phyloP scores from a whole-genome alignment of 192 early-diverging fungal species.

The Globomyces pollinis-pini region DNA sequence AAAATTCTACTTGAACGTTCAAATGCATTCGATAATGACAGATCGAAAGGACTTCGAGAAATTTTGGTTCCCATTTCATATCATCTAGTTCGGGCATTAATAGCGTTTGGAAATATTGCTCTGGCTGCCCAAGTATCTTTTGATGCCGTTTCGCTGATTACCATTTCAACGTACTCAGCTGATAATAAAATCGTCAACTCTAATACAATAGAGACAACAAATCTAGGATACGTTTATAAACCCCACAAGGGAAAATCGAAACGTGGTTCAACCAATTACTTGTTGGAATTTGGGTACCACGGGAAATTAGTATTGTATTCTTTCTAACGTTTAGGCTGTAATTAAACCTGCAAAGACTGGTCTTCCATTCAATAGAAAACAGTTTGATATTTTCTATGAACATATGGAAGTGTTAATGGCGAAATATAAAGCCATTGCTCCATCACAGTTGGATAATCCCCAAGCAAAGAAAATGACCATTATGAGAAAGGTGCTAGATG shows the following conservation, averaged over 20 bases:
- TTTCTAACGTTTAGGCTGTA: too few species aligned
- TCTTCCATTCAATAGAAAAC: slow-evolving; percentile 4
- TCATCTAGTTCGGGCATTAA: slow-evolving; percentile 15
- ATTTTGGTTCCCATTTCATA: slow-evolving; percentile 23
- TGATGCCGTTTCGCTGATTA: slow-evolving; percentile 12
- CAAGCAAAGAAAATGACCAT: background rate
- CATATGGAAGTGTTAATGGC: slow-evolving; percentile 22
- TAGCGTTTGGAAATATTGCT: background rate
- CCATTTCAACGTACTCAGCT: slow-evolving; percentile 3
- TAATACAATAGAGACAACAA: slow-evolving; percentile 21
- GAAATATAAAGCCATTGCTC: background rate
- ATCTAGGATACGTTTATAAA: slow-evolving; percentile 23
- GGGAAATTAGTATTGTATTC: slow-evolving; percentile 16
- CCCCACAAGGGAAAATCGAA: background rate
- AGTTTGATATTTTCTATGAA: slow-evolving; percentile 24
- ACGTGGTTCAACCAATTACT: background rate
- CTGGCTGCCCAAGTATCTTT: slow-evolving; percentile 5
- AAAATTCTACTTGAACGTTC: slow-evolving; percentile 9
- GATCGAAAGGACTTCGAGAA: slow-evolving; percentile 9
- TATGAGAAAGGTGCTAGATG: slow-evolving; percentile 12
- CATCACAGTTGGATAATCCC: background rate
- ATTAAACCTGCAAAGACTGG: slow-evolving; percentile 12
- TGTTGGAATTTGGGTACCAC: slow-evolving; percentile 25
- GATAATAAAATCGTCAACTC: slow-evolving; percentile 36
- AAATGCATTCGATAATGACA: slow-evolving; percentile 17